Conservation (phyloP, 805 yeast genomes). For the Nakazawaea pomicola region DNA sequence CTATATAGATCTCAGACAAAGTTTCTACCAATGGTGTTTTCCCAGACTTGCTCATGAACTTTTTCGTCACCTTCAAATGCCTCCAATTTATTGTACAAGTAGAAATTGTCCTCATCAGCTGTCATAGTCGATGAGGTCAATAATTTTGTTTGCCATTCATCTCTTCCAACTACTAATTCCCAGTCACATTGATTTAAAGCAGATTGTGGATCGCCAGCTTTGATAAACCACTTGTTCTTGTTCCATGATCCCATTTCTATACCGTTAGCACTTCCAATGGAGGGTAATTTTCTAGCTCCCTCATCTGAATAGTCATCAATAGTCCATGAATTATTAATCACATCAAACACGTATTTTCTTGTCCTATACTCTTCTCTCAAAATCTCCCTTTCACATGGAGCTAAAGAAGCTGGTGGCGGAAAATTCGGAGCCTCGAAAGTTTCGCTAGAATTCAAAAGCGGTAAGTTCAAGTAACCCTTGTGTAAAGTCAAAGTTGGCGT, state of each 20-base stretch:
- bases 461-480: constrained; percentile 27
- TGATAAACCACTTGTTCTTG: constrained; percentile 33
- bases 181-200: constrained; percentile 34
- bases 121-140: constrained; percentile 27
- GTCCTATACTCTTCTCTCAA: constrained; percentile 21
- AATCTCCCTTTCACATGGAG: constrained; percentile 23
- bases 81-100: constrained; percentile 25
- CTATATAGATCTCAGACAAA: constrained; percentile 19
- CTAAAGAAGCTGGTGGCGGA: constrained; percentile 25
- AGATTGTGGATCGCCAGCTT: constrained; percentile 32
- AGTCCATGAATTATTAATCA: constrained; percentile 29
- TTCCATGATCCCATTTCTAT: constrained; percentile 36
- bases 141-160: constrained; percentile 32
- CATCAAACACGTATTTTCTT: constrained; percentile 25
- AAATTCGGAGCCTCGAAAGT: constrained; percentile 21
- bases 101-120: constrained; percentile 28
- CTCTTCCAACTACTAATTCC: constrained; percentile 38
- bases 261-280: constrained; percentile 28
- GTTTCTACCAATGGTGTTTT: constrained; percentile 28
- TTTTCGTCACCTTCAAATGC: constrained; percentile 30
- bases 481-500: constrained; percentile 31
- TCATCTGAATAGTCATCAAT: constrained; percentile 30
- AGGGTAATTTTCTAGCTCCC: constrained; percentile 29
- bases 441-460: constrained; percentile 20
- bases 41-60: constrained; percentile 30